Evolutionary conservation across 2,329 filamentous ascomycete genomes (phyloP), one percentile per base, ranked within the genome.

Genomic region (Exophiala alcalophila): DNA sequence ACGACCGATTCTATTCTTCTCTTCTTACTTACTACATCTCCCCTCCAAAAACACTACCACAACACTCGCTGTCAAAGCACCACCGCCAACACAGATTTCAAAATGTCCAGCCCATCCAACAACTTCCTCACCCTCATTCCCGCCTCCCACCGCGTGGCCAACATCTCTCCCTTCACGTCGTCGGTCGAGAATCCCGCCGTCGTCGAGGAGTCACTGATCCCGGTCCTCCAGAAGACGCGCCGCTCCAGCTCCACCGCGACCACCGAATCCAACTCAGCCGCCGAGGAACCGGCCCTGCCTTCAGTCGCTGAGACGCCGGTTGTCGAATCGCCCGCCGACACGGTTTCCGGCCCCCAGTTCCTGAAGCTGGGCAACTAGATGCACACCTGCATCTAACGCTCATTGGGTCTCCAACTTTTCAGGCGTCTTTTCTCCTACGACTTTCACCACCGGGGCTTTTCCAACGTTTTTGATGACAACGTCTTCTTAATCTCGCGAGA

Each of bases 191-290:
- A 15, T 15, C n/a, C n/a, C n/a, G 9, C 34, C 16, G 35, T 14
- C 19, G 27, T 19, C 36, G 44, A 35, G 23, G 48, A 51, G 20
- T 34, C 48, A 10, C 21, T 54, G 30, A 47, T 54, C 12, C 51
- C 51, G 11, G 43, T 29, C 11, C 31, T 50, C 7, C 47, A 54
- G 25, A 54, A 54, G 31, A 45, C 51, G 47, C 45, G 47, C 39
- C 50, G 55, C 40, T 51, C 50, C 47, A 46, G 50, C 47, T 44
- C 55, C 36, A 42, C 50, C 38, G 23, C 43, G 24, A 51, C 56
- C 34, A 14, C 47, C 38, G 47, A 46, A 19, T 52, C 49, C 26
- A 46, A 46, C 45, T 32, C 41, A 14, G 36, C 38, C 19, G 44
- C 31, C 29, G 49, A 52, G 18, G 44, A 52, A n/a, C 36, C 44